Conservation (phyloP, 768 basidiomycete genomes). For the Russula virescens region DNA sequence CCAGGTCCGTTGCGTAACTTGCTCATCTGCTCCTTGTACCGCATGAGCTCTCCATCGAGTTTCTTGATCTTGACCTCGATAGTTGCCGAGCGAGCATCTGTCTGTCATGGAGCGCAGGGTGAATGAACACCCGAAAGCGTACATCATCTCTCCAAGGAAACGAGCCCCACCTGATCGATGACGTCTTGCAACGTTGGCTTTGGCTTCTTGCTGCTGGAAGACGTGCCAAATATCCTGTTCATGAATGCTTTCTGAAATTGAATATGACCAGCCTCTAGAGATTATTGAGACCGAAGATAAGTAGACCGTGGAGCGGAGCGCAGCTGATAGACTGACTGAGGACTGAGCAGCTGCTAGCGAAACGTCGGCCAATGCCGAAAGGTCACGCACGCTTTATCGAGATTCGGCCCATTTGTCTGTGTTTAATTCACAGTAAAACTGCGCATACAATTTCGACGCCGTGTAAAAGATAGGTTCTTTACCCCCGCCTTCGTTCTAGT, state of each 20-base stretch:
- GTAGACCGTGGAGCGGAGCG: neutral
- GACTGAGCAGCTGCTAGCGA: too few relatives aligned
- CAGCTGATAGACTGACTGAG: too few relatives aligned
- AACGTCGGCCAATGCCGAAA: too few relatives aligned
- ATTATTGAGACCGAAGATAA: neutral
- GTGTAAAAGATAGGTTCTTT: neutral
- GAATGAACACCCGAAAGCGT: neutral
- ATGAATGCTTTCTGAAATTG: slow-evolving; percentile 35
- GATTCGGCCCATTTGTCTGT: too few relatives aligned
- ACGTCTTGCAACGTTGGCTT: slow-evolving; percentile 87
- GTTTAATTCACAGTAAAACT: neutral
- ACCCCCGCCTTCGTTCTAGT: neutral
- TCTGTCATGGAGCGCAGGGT: slow-evolving; percentile 41
- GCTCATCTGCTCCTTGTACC: slow-evolving; percentile 95
- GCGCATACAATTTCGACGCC: neutral
- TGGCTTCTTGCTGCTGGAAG: slow-evolving; percentile 69
- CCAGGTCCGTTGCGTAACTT: slow-evolving; percentile 92
- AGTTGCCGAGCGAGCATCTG: slow-evolving; percentile 76
- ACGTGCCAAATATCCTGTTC: slow-evolving; percentile 83
- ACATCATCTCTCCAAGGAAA: neutral
- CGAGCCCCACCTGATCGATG: slow-evolving; percentile 65
- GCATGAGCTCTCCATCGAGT: slow-evolving; percentile 83
- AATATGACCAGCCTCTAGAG: too few relatives aligned
- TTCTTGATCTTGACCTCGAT: slow-evolving; percentile 98
- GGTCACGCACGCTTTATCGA: too few relatives aligned